Percentiles rank a stretch among this genome's conserved stretches.
Conservation (phyloP, 352 stramenopile genomes). For the Pythium sp. region DNA sequence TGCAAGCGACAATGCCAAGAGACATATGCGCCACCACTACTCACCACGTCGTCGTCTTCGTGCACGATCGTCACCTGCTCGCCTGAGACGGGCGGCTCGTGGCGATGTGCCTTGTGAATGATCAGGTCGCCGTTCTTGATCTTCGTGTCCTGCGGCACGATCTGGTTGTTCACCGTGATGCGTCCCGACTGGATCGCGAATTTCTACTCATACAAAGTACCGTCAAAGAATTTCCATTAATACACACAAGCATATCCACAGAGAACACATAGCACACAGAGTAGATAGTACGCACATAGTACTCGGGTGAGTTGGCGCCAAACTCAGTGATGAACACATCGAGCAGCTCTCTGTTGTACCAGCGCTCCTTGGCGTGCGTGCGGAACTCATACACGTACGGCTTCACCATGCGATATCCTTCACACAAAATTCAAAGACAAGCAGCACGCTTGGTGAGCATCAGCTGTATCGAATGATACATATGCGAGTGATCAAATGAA, state of each 20-base stretch:
- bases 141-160: slow-evolving; percentile 70
- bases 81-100: slow-evolving; percentile 93
- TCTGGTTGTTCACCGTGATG: slow-evolving; percentile 91
- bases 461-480: background rate
- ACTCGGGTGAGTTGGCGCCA: slow-evolving; percentile 79
- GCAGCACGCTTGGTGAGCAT: background rate
- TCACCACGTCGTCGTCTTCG: slow-evolving; percentile 75
- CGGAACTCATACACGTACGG: slow-evolving; percentile 96
- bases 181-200: slow-evolving; percentile 91
- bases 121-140: slow-evolving; percentile 94
- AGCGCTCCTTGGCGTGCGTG: slow-evolving; percentile 94
- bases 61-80: slow-evolving; percentile 77
- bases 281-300: slow-evolving; percentile 53
- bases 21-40: no score
- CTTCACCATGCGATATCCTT: slow-evolving; percentile 83
- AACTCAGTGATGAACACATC: slow-evolving; percentile 91
- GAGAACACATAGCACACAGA: background rate
- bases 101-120: slow-evolving; percentile 93
- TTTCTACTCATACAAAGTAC: slow-evolving; percentile 41
- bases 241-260: background rate
- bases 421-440: slow-evolving; percentile 9
- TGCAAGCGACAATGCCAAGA: no score
- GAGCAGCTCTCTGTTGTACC: slow-evolving; percentile 89
- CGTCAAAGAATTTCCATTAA: slow-evolving; percentile 4
- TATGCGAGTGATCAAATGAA: no score